Base-by-base conservation (phyloP, 495 filamentous ascomycete species). In the Annulohypoxylon maeteangense region DNA sequence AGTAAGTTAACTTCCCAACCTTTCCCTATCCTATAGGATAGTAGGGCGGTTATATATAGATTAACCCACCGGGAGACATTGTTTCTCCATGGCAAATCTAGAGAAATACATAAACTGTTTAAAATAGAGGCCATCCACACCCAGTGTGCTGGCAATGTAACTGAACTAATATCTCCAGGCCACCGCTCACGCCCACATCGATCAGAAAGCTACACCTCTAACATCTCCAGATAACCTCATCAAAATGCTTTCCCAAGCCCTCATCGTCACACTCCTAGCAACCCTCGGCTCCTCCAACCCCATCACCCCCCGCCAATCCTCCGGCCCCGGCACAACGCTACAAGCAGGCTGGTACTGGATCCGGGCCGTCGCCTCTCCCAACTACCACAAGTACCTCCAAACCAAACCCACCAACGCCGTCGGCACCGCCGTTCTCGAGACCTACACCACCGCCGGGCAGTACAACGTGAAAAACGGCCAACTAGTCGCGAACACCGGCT, bases 361-460 rank as follows among this genome's bases (percentile, higher is more conserved):
- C 72, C 87, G 87, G 7, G 87, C 85, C 0, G 88, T 90, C 0
- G 83, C 78, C 32, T 60, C 81, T 1, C 88, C 88, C 22, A 88
- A 90, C 76, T 90, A 83, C 79, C 88, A 89, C 80, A 85, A 87
- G 67, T 90, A 90, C 76, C 79, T 90, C 22, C 87, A 90, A 79
- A 85, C 86, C 7, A 79, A 79, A 18, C 85, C 84, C 2, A 72
- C 80, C 65, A 84, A 85, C 74, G 66, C 78, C 0, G 70, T 82
- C 2, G 83, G 85, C 5, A 76, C 77, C 23, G 87, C 88, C 0
- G 67, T 89, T 18, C 78, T 90, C 38, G 82, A 84, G 14, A 82
- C 76, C 45, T 78, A 85, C 77, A 82, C 79, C 14, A 87, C 86
- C 2, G 88, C 88, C 0, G 88, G 88, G 0, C 88, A 90, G 75